These are phyloP conservation scores for Pyricularia sp. DNA, from an alignment of 2,329 filamentous ascomycete species.

Conservation along the genomic window DNA sequence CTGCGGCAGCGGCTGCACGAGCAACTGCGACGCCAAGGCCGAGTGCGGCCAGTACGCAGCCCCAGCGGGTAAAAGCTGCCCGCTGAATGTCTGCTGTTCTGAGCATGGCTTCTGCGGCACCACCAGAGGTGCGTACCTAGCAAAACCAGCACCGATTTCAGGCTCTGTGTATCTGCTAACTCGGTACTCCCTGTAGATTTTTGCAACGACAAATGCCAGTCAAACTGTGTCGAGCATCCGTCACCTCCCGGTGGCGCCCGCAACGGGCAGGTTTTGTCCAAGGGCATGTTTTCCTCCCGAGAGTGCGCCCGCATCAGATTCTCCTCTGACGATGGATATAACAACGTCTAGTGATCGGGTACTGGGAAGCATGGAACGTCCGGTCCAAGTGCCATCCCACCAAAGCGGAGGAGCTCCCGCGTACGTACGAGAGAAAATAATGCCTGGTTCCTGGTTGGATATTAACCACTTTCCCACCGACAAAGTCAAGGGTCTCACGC, in stretches of 20 bases:
- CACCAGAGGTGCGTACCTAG: slow-evolving; percentile 4
- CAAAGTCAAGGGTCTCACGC: not conserved
- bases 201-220: not conserved
- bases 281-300: not conserved
- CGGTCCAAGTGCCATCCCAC: not conserved
- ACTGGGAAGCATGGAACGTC: slow-evolving; percentile 2
- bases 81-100: slow-evolving; percentile 27
- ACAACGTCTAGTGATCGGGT: not conserved
- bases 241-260: not conserved
- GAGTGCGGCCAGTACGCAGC: slow-evolving; percentile 21
- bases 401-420: not conserved
- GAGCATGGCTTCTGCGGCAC: slow-evolving; percentile 23
- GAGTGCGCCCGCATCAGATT: no score
- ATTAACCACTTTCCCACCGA: no score
- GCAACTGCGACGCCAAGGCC: slow-evolving; percentile 22
- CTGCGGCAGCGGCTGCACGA: slow-evolving; percentile 13
- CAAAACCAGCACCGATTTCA: not conserved
- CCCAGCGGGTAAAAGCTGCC: slow-evolving; percentile 16
- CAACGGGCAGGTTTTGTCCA: not conserved
- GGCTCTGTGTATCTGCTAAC: no score
- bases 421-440: no score
- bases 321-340: no score
- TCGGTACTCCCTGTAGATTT: not conserved
- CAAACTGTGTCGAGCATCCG: not conserved
- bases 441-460: no score